These are phyloP conservation scores for Carex pumila DNA, from an alignment of 176 grass and related monocot genomes.

Conservation along the genomic window DNA sequence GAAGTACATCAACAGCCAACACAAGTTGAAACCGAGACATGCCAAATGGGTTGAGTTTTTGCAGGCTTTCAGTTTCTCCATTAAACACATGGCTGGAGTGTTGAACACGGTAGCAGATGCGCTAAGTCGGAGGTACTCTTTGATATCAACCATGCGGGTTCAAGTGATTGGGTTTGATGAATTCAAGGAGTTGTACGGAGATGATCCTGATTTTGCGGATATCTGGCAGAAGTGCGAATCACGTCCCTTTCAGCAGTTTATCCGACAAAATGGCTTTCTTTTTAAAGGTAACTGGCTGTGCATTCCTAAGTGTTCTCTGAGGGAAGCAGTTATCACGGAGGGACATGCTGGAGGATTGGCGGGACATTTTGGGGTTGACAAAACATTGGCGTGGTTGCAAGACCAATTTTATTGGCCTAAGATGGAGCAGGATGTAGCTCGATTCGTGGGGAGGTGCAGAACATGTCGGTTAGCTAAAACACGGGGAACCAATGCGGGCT, in stretches of 20 bases:
- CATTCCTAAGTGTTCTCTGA: background rate
- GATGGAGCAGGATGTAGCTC: no score
- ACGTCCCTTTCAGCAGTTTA: no score
- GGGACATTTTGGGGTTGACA: background rate
- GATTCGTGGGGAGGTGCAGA: background rate
- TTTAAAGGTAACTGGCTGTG: no score
- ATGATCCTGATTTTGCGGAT: slow-evolving; percentile 6
- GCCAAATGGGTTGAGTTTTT: no score
- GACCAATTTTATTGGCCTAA: no score
- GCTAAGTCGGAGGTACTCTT: background rate
- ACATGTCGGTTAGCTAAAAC: background rate
- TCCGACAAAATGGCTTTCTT: no score
- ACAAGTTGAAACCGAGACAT: no score
- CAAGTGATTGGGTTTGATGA: background rate
- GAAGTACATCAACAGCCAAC: background rate
- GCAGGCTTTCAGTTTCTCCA: no score
- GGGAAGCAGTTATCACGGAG: background rate
- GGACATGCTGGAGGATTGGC: background rate
- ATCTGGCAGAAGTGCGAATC: background rate
- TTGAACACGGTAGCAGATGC: background rate
- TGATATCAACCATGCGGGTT: background rate
- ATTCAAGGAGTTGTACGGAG: background rate
- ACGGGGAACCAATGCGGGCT: background rate
- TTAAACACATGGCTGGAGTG: no score
- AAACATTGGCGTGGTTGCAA: no score